A percentile compares a stretch with the other conserved stretches of the same genome.
Conservation (phyloP, 768 basidiomycete species). For the Kwoniella sp. region DNA sequence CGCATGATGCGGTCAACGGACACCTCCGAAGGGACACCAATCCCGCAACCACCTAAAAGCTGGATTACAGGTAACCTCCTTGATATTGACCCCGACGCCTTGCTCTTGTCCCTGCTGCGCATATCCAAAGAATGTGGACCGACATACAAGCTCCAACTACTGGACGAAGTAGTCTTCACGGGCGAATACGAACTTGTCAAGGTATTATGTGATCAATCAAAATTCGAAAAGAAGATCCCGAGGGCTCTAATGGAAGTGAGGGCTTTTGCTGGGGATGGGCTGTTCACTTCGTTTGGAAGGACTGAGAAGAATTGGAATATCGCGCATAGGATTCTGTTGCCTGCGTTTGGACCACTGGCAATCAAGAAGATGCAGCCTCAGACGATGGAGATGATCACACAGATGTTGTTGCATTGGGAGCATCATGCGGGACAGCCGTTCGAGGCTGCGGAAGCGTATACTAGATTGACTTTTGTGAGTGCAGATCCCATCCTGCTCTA, state of each 20-base stretch:
- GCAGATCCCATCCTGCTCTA: background rate
- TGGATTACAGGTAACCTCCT: conserved; percentile 59
- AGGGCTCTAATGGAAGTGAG: conserved; percentile 57
- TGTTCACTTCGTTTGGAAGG: conserved; percentile 55
- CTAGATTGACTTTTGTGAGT: background rate
- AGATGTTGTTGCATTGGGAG: background rate
- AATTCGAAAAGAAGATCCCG: conserved; percentile 58
- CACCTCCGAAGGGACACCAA: conserved; percentile 33
- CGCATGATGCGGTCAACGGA: background rate
- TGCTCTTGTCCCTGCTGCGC: conserved; percentile 19
- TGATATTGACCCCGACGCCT: conserved; percentile 30
- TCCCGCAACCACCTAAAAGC: conserved; percentile 59
- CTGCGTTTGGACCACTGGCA: conserved; percentile 58
- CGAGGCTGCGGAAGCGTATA: background rate
- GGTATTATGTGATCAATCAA: conserved; percentile 59
- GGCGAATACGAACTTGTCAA: conserved; percentile 57
- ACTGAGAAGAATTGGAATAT: conserved; percentile 59
- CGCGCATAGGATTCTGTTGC: conserved; percentile 57
- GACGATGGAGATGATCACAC: conserved; percentile 57
- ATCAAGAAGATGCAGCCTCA: conserved; percentile 61
- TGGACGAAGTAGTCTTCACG: conserved; percentile 50
- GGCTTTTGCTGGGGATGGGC: conserved; percentile 57
- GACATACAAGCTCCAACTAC: conserved; percentile 55
- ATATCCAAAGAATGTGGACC: conserved; percentile 49
- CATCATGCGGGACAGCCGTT: background rate